These are phyloP conservation scores for Flaveria sonorensis DNA, from an alignment of 129 eudicot species.

Conservation along the genomic window DNA sequence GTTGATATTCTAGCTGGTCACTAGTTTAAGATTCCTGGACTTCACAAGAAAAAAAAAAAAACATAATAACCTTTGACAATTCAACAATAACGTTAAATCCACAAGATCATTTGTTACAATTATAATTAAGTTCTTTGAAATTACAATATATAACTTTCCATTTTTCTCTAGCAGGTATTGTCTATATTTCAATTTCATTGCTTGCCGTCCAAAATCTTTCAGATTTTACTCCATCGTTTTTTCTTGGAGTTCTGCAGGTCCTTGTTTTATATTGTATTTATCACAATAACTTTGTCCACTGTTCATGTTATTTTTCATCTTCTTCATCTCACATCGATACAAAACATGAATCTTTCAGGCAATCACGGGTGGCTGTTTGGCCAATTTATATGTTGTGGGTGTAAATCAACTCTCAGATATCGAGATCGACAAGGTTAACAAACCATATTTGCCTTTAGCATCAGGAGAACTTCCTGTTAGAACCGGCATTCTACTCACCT, in stretches of 20 bases:
- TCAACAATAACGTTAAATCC: too few species aligned
- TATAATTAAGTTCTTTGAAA: too few species aligned
- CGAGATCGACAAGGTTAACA: conserved; percentile 42
- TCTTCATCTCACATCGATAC: background rate
- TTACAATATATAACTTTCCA: too few species aligned
- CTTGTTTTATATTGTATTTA: background rate
- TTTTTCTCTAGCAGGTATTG: conserved; percentile 19
- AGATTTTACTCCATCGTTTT: conserved; percentile 34
- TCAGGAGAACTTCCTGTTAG: conserved; percentile 38
- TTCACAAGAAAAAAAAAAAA: too few species aligned
- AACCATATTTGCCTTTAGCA: conserved; percentile 41
- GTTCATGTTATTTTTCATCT: background rate
- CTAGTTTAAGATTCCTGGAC: too few species aligned
- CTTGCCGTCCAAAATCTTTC: conserved; percentile 32
- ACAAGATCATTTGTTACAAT: too few species aligned
- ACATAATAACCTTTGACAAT: too few species aligned
- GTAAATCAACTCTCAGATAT: conserved; percentile 40
- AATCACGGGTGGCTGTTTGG: conserved; percentile 35
- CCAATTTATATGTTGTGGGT: conserved; percentile 38
- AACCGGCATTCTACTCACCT: conserved; percentile 37
- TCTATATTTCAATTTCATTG: conserved; percentile 40
- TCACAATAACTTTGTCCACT: conserved; percentile 3
- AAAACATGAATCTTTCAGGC: conserved; percentile 26
- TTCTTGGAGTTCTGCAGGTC: conserved; percentile 43
- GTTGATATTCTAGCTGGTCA: too few species aligned